Base-by-base conservation (phyloP, 345 rosid species). In the Lagerstroemia speciosa region DNA sequence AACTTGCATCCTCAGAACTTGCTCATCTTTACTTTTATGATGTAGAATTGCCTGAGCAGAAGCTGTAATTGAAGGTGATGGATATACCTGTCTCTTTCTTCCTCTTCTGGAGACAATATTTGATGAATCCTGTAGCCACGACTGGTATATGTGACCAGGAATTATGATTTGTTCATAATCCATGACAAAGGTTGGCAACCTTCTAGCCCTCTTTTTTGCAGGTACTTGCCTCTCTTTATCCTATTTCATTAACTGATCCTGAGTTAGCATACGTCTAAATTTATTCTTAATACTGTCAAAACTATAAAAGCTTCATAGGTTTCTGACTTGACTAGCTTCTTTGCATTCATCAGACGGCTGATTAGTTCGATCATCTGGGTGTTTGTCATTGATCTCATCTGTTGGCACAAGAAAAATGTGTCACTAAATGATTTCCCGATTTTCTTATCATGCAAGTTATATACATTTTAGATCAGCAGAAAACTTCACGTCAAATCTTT, bases 51-150 rank as follows among this genome's bases (percentile, higher is more conserved):
- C 24, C 11, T 22, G 14, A 30, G 37, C 31, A 29, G 27, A 31
- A 24, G 8, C 4, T 48, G 29, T 29, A 1, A 62, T 2, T 46
- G 40, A 9, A 76, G 20, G 72, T 48, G 16, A 66, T 50, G 48
- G 17, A 60, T 36, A 31, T 58, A 88, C 96, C 91, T 85, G 89
- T 75, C 80, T 86, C 73, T 79, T 85, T 78, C 79, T 79, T 72
- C 84, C 80, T 72, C 81, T 78, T 76, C 80, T 81, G 17, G 84
- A 77, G 64, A 82, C 69, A 79, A 85, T 75, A 76, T 83, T 80
- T 66, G 88, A 84, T 74, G 95, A 26, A 77, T 85, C 74, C 66
- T 86, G 87, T 53, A 89, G 86, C 97, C 96, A 89, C 71, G 89
- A 77, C 74, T 85, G 94, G 80, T 89, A 91, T 11, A 73, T 65